phyloP scores from a whole-genome alignment of 345 rosid species.

The Corymbia maculata region DNA sequence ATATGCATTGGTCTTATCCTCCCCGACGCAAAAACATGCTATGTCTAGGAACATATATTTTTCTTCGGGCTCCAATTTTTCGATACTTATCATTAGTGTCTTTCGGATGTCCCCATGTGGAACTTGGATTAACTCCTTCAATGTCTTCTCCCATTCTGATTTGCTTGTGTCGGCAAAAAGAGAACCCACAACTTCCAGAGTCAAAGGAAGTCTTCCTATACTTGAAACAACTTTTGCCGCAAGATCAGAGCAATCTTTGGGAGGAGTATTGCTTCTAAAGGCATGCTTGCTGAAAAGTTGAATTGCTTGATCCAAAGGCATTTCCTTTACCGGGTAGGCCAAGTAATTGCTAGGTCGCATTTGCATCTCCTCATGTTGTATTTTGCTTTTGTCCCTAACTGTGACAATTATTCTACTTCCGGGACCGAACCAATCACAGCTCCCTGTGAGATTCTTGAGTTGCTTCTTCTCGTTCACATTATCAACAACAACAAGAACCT shows the following conservation, averaged over 20 bases:
- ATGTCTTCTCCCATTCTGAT: background rate
- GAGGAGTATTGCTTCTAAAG: background rate
- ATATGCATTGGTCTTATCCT: background rate
- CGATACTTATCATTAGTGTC: background rate
- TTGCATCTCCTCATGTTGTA: background rate
- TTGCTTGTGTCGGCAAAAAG: background rate
- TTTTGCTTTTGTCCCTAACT: accelerated
- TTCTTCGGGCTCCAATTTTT: background rate
- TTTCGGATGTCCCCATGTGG: background rate
- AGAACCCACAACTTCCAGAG: background rate
- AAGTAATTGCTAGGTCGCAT: accelerated
- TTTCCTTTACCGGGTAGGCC: background rate
- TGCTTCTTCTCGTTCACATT: background rate
- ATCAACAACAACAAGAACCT: accelerated
- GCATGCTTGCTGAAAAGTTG: background rate
- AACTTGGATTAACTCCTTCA: background rate
- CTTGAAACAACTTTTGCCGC: background rate
- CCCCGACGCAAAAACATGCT: background rate
- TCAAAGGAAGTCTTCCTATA: background rate
- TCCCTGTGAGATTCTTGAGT: accelerated
- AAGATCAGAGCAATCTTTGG: background rate
- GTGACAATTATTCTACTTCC: background rate
- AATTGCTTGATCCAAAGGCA: background rate
- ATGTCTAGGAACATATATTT: background rate
- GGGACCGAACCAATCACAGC: background rate